Base-by-base conservation (phyloP, 2,329 filamentous ascomycete genomes). In the Aspergillus novofumigatus region DNA sequence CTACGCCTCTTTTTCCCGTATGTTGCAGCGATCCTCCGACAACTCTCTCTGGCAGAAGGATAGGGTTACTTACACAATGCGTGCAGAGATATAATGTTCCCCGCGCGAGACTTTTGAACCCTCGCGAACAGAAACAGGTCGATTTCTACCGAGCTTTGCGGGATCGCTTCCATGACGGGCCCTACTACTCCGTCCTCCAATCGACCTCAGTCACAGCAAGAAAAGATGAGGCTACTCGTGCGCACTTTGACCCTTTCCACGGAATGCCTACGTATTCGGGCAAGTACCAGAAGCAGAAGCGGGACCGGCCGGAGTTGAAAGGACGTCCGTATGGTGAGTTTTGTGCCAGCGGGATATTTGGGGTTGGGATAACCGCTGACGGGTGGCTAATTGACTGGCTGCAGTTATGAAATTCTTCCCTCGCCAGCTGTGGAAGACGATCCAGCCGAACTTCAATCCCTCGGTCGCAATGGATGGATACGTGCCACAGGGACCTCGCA, bases 251-350 rank as follows among this genome's bases (percentile, higher is more conserved):
- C 67, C 82, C 85, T 1, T 87, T 87, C 65, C 78, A 81, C 47
- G 82, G 83, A 55, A 86, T 86, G 71, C 81, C 82, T 42, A 84
- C 83, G 0, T 87, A 85, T 66, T 80, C 80, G 17, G 77, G 81
- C 54, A 81, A 80, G 65, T 86, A 85, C 68, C 74, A 80, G 55
- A 83, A 82, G 61, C 82, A 83, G 64, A 78, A 79, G 62, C 75
- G 82, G 58, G 78, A 75, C 21, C 66, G 86, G 9, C 85, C 85
- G 0, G 79, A 80, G 59, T 71, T 87, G 21, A 76, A 78, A 50
- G 80, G 77, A 23, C 72, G 82, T 47, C 76, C 81, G 21, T 86
- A 85, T 65, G 76, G 83, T 84, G 67, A 70, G 79, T 76, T 55
- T 28, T 26, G 23, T 2, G 3, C 2, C 14, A 6, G 26, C 38